Evolutionary conservation across 1,284 basidiomycete species (phyloP).

Genomic region (Boletus semigastroideus): DNA sequence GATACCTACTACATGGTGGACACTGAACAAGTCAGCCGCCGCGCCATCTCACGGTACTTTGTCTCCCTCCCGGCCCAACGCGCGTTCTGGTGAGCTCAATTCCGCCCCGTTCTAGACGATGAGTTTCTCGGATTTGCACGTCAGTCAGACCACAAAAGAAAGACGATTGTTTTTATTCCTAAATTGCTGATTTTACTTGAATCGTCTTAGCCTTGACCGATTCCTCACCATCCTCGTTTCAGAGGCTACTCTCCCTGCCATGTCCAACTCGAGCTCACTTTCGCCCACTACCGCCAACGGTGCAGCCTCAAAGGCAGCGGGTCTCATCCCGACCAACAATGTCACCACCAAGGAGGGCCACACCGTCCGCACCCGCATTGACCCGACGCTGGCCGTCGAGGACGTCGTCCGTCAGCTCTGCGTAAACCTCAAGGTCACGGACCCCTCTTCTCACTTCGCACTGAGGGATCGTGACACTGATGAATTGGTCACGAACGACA

Average conservation of each 20-base stretch:
- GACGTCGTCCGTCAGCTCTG: slow-evolving; percentile 80
- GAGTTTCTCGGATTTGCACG: slow-evolving; percentile 50
- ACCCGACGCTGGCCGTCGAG: slow-evolving; percentile 74
- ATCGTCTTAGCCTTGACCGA: not conserved
- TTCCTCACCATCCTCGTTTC: slow-evolving; percentile 10
- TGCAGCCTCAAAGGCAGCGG: slow-evolving; percentile 36
- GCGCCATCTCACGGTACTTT: slow-evolving; percentile 5
- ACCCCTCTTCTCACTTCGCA: slow-evolving; percentile 79
- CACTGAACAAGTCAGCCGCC: slow-evolving; percentile 20
- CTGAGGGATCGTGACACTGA: slow-evolving; percentile 83
- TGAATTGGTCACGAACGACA: slow-evolving; percentile 90
- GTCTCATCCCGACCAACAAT: slow-evolving; percentile 74
- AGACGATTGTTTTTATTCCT: slow-evolving; percentile 40
- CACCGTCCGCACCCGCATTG: slow-evolving; percentile 77
- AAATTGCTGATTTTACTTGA: slow-evolving; percentile 24
- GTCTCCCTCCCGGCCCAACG: not conserved
- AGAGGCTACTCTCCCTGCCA: not conserved
- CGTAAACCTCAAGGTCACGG: slow-evolving; percentile 79
- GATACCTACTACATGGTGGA: slow-evolving; percentile 7
- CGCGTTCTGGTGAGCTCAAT: slow-evolving; percentile 16
- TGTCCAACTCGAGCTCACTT: slow-evolving; percentile 32
- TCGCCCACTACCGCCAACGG: slow-evolving; percentile 41
- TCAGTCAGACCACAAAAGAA: slow-evolving; percentile 44
- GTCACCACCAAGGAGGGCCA: slow-evolving; percentile 72
- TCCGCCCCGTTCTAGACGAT: slow-evolving; percentile 25